Evolutionary conservation across 2,329 filamentous ascomycete genomes (phyloP).

Genomic region (Ascomycota sp.): DNA sequence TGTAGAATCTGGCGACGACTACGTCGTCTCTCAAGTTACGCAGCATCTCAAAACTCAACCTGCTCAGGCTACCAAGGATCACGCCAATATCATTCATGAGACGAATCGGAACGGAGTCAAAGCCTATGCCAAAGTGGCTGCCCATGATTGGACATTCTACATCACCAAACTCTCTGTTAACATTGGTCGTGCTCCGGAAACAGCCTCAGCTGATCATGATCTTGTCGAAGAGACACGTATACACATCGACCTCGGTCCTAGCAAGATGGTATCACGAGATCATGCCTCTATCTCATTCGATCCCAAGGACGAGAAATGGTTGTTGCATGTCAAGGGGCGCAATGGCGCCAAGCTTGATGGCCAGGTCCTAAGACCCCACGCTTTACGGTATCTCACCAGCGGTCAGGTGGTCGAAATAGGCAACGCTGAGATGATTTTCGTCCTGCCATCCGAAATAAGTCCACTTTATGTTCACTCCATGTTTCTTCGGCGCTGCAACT

Average conservation of each 20-base stretch:
- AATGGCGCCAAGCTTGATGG: constrained; percentile 82
- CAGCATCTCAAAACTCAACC: constrained; percentile 27
- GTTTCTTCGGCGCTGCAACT: constrained; percentile 48
- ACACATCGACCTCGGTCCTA: constrained; percentile 76
- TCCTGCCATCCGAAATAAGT: constrained; percentile 56
- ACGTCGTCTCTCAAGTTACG: constrained; percentile 33
- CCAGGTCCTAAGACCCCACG: constrained; percentile 43
- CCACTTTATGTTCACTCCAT: constrained; percentile 46
- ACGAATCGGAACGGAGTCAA: constrained; percentile 40
- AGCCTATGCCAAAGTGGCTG: constrained; percentile 68
- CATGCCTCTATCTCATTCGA: constrained; percentile 61
- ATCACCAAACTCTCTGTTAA: constrained; percentile 55
- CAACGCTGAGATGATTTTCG: constrained; percentile 96
- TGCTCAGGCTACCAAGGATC: constrained; percentile 40
- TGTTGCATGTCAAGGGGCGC: constrained; percentile 68
- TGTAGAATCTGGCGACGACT: constrained; percentile 29
- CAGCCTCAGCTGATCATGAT: constrained; percentile 14
- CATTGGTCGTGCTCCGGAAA: constrained; percentile 50
- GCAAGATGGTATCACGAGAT: constrained; percentile 59
- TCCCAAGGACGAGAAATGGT: constrained; percentile 52
- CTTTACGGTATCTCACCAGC: constrained; percentile 48
- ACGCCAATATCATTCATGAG: constrained; percentile 44
- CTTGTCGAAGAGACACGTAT: constrained; percentile 32
- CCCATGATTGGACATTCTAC: constrained; percentile 69
- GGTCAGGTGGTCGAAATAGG: constrained; percentile 84